Evolutionary conservation across 768 basidiomycete genomes (phyloP).

Genomic region (Xerocomellus intermedius): DNA sequence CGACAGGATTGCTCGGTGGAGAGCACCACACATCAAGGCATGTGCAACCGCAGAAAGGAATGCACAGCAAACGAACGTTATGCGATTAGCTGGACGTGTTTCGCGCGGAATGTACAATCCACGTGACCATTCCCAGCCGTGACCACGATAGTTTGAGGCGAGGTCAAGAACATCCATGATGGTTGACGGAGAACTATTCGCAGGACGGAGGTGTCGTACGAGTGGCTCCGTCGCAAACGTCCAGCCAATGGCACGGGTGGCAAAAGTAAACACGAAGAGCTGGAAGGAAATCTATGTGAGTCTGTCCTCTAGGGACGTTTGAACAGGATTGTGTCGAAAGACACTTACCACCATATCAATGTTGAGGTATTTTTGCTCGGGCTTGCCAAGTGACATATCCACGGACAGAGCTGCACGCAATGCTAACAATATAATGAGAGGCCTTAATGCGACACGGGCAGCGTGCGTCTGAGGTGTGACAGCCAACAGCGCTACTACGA

Average conservation of each 20-base stretch:
- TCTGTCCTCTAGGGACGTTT: no score
- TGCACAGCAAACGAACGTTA: neutral
- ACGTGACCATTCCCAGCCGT: neutral
- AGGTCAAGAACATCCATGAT: neutral
- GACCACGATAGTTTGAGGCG: neutral
- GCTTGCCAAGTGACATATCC: no score
- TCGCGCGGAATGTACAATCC: neutral
- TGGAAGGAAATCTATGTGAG: no score
- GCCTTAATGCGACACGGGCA: neutral
- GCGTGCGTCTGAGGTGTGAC: neutral
- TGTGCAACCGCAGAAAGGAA: no score
- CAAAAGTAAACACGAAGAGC: no score
- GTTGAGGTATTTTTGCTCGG: neutral
- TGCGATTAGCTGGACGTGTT: neutral
- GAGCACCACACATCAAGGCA: no score
- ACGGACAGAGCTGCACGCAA: neutral
- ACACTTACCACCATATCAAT: neutral
- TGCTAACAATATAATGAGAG: neutral
- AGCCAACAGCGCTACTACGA: neutral
- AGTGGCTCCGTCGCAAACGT: neutral
- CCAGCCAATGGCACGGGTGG: neutral
- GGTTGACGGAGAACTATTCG: neutral
- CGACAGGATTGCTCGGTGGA: no score
- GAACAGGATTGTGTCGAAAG: neutral
- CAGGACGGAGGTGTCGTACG: neutral